Conservation (phyloP, 129 eudicot genomes). For the Pseudognaphalium luteoalbum region DNA sequence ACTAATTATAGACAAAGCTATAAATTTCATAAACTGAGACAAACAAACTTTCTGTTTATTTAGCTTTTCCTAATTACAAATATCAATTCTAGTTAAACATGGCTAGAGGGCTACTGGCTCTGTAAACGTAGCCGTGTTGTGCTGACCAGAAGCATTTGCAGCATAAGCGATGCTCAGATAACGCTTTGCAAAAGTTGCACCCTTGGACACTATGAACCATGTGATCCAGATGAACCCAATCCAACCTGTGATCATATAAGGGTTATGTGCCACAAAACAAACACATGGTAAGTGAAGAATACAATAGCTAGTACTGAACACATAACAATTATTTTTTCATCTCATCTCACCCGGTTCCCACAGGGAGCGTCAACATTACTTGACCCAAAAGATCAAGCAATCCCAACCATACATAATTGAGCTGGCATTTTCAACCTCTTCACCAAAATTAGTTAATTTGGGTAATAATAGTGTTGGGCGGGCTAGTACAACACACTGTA, state of each 20-base stretch:
- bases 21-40: neutral
- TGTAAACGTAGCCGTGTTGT: slow-evolving; percentile 19
- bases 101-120: slow-evolving; percentile 2
- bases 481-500: no score
- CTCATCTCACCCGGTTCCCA: neutral
- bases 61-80: neutral
- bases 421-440: neutral
- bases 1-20: neutral
- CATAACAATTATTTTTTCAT: neutral
- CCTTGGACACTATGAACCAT: slow-evolving; percentile 57
- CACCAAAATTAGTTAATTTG: neutral
- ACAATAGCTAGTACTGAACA: neutral
- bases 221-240: slow-evolving; percentile 68
- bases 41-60: neutral
- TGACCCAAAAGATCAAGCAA: neutral
- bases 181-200: slow-evolving; percentile 61
- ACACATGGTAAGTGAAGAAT: neutral
- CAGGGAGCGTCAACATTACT: neutral
- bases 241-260: slow-evolving; percentile 58
- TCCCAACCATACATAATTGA: neutral
- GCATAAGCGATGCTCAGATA: slow-evolving; percentile 44
- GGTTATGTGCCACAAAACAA: neutral
- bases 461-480: neutral
- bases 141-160: slow-evolving; percentile 38
- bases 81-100: neutral